Evolutionary conservation across 2,329 filamentous ascomycete species (phyloP).

Genomic region (Diaporthe ampelina): DNA sequence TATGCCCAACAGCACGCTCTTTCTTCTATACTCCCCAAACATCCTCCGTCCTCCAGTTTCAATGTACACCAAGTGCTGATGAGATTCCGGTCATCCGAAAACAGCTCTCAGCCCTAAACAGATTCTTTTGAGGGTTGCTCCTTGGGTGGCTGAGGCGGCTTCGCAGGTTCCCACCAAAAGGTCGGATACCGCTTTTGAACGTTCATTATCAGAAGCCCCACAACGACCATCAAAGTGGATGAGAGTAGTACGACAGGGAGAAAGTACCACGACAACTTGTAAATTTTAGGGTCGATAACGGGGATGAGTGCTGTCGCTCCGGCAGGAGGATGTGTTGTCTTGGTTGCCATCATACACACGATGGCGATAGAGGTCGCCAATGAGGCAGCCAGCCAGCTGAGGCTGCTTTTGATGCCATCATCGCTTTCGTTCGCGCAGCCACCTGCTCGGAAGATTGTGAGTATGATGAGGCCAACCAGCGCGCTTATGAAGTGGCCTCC

Average conservation of each 20-base stretch:
- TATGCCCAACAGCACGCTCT: too few relatives aligned
- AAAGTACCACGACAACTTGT: slow-evolving; percentile 4
- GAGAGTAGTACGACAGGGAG: slow-evolving; percentile 4
- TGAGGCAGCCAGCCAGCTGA: slow-evolving; percentile 9
- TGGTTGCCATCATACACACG: slow-evolving; percentile 2
- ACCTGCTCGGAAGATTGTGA: background rate
- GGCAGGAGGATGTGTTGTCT: slow-evolving; percentile 9
- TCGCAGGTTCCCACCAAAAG: slow-evolving; percentile 10
- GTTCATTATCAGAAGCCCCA: background rate
- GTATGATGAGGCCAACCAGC: slow-evolving; percentile 9
- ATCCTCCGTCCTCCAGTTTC: too few relatives aligned
- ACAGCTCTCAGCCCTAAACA: background rate
- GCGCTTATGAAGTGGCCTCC: slow-evolving; percentile 13
- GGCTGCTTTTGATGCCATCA: background rate
- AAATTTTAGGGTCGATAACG: background rate
- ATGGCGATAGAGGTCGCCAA: slow-evolving; percentile 12
- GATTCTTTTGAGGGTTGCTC: background rate
- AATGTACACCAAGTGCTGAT: too few relatives aligned
- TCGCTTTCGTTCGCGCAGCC: background rate
- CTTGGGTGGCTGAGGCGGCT: background rate
- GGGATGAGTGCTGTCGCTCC: background rate
- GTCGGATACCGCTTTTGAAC: slow-evolving; percentile 1
- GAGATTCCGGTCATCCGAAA: background rate
- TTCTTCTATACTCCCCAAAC: too few relatives aligned
- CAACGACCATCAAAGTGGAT: background rate